Percentiles rank a stretch among this genome's conserved stretches.
These are phyloP conservation scores for Dioscorea dumetorum DNA, from an alignment of 106 monocot genomes.

Conservation along the genomic window DNA sequence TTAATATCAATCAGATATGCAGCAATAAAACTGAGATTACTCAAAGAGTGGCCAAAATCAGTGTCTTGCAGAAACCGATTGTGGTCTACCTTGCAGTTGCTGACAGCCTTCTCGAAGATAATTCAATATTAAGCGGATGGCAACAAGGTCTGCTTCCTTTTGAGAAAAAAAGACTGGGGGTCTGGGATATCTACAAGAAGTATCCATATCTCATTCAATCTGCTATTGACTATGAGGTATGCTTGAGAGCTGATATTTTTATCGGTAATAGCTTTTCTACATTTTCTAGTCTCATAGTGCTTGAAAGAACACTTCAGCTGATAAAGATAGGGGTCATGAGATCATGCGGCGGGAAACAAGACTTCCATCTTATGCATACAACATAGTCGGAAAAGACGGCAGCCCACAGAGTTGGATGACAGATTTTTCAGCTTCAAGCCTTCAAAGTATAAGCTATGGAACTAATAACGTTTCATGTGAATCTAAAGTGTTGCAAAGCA, in stretches of 20 bases:
- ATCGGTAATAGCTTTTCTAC: constrained; percentile 96
- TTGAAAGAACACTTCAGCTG: constrained; percentile 60
- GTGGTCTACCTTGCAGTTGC: constrained; percentile 88
- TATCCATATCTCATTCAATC: constrained; percentile 81
- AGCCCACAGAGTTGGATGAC: constrained; percentile 78
- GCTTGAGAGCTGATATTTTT: constrained; percentile 67
- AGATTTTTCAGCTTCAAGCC: constrained; percentile 62
- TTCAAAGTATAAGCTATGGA: constrained; percentile 76
- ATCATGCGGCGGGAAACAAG: constrained; percentile 24
- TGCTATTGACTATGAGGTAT: constrained; percentile 91
- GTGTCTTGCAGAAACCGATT: constrained; percentile 27
- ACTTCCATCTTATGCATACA: constrained; percentile 78
- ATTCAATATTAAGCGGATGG: constrained; percentile 71
- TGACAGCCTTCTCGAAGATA: constrained; percentile 75
- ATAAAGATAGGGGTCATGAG: constrained; percentile 27
- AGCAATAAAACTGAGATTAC: constrained; percentile 85
- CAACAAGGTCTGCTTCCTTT: constrained; percentile 61
- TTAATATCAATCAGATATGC: constrained; percentile 63
- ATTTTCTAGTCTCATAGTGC: constrained; percentile 80
- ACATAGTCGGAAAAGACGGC: constrained; percentile 44
- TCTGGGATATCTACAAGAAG: constrained; percentile 62
- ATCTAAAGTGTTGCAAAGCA: neutral
- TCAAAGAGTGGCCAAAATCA: constrained; percentile 43
- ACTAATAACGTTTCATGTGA: constrained; percentile 73
- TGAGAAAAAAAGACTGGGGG: constrained; percentile 79